Evolutionary conservation across 1,139 yeast genomes (phyloP), one percentile per base, ranked within the genome.

Genomic region (Hansenula lynferdii): DNA sequence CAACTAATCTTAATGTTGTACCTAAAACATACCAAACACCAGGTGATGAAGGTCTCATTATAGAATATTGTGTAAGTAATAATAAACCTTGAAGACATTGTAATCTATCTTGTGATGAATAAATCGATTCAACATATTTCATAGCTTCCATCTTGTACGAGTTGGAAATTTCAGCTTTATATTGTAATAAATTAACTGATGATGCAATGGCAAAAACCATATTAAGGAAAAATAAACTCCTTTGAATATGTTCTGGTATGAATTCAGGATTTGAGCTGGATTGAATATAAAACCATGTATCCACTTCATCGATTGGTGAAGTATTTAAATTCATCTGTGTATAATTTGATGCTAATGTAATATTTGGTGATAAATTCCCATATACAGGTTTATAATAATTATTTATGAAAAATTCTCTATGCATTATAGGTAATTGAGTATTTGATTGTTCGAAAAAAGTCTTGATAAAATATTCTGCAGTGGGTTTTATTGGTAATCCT

Each of bases 1-100:
- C 85, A 50, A 94, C 81, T 38, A 86, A 61, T 41, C 96, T 69
- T 36, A 86, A 60, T 0, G 92, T 92, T 7, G 86, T 76, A 0
- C 96, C 96, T 44, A 86, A 65, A 2, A 85, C 77, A 54, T 86
- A 86, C 97, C 97, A 89, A n/a, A 86, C 86, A 2, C 96, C 94
- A 0, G 96, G 96, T 5, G 78, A 76, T 2, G 84, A 75, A 0
- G 90, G 89, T 45, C 87, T 66, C 89, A 82, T 70, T 19, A 77
- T 70, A 2, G 95, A 79, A 54, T 84, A 89, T 6, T 80, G 57
- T 0, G 94, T 77, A 31, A 83, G 63, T 18, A 86, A 63, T 23
- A 89, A 57, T 15, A 85, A 66, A 0, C 90, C 92, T 54, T 85
- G 90, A 3, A 89, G 61, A 1, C 85, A 71, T 51, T 84, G 94